Base-by-base conservation (phyloP, 83 land plant species). In the Diphasiastrum complanatum region DNA sequence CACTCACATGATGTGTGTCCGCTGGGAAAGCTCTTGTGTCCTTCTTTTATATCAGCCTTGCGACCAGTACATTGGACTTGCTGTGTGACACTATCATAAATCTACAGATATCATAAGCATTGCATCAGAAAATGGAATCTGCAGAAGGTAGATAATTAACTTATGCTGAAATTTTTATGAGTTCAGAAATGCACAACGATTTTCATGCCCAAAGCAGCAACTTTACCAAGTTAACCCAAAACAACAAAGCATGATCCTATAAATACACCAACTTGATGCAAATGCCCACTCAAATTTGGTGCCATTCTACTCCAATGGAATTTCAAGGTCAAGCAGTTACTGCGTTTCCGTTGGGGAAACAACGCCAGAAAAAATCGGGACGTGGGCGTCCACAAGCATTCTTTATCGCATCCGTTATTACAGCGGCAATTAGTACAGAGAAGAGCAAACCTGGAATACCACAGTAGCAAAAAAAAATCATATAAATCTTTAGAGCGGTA, bases 281-380 rank as follows among this genome's bases (percentile, higher is more conserved):
- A n/a, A n/a, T n/a, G n/a, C n/a, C n/a, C n/a, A n/a, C n/a, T n/a
- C n/a, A n/a, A n/a, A n/a, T n/a, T n/a, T n/a, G n/a, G n/a, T n/a
- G n/a, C n/a, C n/a, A n/a, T n/a, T n/a, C n/a, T n/a, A n/a, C n/a
- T n/a, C n/a, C n/a, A n/a, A n/a, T 16, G 61, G n/a, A 4, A 35
- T 35, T n/a, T n/a, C 6, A 46, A 19, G 52, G 19, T 18, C 31
- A 66, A 19, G 36, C 23, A 49, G 60, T 19, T 45, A 86, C 97
- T 27, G 51, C 78, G 5, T 28, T 61, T 49, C 89, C 97, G 78
- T 90, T 84, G 26, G 96, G 96, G 68, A 90, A 90, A 62, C 96
- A 90, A 14, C 93, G 78, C 83, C 83, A 80, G 53, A 78, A 90
- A 51, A 86, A 90, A 52, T 90, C 82, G 26, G 96, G 92, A 19